Percentiles rank a stretch among this genome's conserved stretches.
These are phyloP conservation scores for Botrytis sinoallii DNA, from an alignment of 2,329 filamentous ascomycete species.

Conservation along the genomic window DNA sequence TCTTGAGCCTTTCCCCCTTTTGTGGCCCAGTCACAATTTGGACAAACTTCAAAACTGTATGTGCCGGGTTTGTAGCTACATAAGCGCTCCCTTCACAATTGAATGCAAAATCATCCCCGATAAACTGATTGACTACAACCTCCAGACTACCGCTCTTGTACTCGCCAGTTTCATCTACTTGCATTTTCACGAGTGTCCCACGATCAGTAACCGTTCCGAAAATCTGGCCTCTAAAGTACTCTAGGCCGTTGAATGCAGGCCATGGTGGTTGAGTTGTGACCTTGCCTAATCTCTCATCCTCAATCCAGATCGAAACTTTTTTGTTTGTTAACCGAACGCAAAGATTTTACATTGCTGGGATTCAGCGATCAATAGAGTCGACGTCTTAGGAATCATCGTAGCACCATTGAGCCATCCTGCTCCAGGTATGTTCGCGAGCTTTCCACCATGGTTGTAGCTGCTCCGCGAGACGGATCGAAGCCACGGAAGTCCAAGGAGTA, in stretches of 20 bases:
- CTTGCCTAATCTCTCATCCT: neutral
- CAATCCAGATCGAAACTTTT: neutral
- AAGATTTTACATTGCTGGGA: neutral
- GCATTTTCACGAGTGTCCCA: conserved; percentile 2
- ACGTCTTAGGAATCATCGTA: conserved; percentile 4
- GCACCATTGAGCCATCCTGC: conserved; percentile 6
- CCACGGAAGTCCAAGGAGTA: conserved; percentile 2
- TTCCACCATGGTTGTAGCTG: neutral
- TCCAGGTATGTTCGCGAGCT: neutral
- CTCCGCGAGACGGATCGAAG: neutral
- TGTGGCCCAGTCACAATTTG: neutral
- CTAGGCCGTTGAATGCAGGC: conserved; percentile 1
- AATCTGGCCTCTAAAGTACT: conserved; percentile 4
- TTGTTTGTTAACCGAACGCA: neutral
- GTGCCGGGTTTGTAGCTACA: neutral
- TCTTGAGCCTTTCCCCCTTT: neutral
- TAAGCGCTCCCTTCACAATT: conserved; percentile 4
- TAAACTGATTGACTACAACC: neutral
- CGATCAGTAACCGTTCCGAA: neutral
- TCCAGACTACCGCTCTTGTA: neutral
- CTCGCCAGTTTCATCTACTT: neutral
- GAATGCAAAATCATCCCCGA: conserved; percentile 3
- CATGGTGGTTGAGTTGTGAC: neutral
- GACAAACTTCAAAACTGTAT: conserved; percentile 1
- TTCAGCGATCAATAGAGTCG: neutral